These are phyloP conservation scores for Volvox africanus DNA, from an alignment of 139 green algal species.

Conservation along the genomic window DNA sequence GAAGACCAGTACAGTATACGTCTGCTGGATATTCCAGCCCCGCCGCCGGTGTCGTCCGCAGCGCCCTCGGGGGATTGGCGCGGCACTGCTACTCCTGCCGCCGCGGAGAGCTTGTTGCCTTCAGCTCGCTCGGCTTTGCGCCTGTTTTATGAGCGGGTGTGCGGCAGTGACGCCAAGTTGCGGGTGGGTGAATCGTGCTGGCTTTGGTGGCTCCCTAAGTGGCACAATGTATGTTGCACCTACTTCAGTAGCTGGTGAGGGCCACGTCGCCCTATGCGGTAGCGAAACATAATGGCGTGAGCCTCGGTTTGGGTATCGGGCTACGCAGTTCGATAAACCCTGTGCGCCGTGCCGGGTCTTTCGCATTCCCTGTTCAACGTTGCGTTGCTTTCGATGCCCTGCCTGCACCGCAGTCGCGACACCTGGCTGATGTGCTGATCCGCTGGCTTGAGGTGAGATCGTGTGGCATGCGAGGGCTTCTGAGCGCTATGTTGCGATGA, in stretches of 20 bases:
- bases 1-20: not conserved
- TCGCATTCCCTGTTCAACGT: too few relatives aligned
- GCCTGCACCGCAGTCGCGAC: not conserved
- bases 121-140: not conserved
- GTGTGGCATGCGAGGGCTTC: too few relatives aligned
- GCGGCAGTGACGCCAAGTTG: not conserved
- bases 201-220: too few relatives aligned
- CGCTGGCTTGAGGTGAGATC: conserved; percentile 29
- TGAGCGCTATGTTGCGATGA: too few relatives aligned
- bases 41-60: not conserved
- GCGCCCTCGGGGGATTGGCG: not conserved
- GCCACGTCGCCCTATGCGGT: too few relatives aligned
- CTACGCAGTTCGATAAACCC: too few relatives aligned
- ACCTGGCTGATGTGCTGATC: conserved; percentile 3
- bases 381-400: too few relatives aligned
- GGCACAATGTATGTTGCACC: too few relatives aligned
- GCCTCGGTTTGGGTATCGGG: too few relatives aligned
- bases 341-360: too few relatives aligned
- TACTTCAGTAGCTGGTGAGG: too few relatives aligned
- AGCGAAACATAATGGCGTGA: too few relatives aligned
- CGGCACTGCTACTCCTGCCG: not conserved
- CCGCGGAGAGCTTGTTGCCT: not conserved
- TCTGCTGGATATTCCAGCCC: not conserved
- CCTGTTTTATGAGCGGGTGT: not conserved
- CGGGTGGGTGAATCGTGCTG: not conserved